Percentiles rank a stretch among this genome's conserved stretches.
Evolutionary conservation across 2,329 filamentous ascomycete genomes (phyloP).

Genomic region (Davidsoniella australis): DNA sequence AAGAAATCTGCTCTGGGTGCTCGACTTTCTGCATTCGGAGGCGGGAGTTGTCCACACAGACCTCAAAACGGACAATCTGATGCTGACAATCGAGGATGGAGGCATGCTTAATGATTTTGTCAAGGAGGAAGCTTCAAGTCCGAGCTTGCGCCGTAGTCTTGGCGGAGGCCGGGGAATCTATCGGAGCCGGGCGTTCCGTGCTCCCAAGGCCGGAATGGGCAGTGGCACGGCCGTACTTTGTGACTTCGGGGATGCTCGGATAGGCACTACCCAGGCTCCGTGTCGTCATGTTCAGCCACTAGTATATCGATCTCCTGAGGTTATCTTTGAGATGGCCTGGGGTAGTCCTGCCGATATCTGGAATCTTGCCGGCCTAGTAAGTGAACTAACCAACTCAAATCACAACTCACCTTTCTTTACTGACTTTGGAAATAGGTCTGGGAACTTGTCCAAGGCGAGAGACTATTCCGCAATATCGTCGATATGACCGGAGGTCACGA

Average conservation of each 20-base stretch:
- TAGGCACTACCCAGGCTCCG: slow-evolving; percentile 6
- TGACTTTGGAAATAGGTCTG: slow-evolving; percentile 7
- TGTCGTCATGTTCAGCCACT: slow-evolving; percentile 7
- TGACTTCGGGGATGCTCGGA: slow-evolving; percentile 10
- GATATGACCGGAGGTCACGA: slow-evolving; percentile 6
- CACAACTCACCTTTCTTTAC: background rate
- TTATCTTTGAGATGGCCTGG: slow-evolving; percentile 10
- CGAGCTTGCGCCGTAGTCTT: background rate
- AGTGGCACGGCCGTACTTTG: slow-evolving; percentile 6
- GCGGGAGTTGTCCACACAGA: slow-evolving; percentile 10
- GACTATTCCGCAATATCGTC: slow-evolving; percentile 5
- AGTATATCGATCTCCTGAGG: slow-evolving; percentile 9
- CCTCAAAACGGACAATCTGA: slow-evolving; percentile 12
- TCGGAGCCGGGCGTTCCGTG: slow-evolving; percentile 3
- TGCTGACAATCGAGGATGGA: slow-evolving; percentile 12
- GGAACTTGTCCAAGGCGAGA: slow-evolving; percentile 9
- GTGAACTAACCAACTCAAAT: background rate
- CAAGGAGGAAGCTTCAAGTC: background rate
- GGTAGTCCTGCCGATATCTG: slow-evolving; percentile 11
- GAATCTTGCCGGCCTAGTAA: slow-evolving; percentile 9
- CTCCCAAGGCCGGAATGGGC: background rate
- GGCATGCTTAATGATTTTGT: slow-evolving; percentile 9
- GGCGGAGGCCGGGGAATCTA: background rate
- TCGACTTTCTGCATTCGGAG: slow-evolving; percentile 11
- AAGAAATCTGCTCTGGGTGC: slow-evolving; percentile 5